Conservation (phyloP, 2,329 filamentous ascomycete species). For the Botrytis aclada region DNA sequence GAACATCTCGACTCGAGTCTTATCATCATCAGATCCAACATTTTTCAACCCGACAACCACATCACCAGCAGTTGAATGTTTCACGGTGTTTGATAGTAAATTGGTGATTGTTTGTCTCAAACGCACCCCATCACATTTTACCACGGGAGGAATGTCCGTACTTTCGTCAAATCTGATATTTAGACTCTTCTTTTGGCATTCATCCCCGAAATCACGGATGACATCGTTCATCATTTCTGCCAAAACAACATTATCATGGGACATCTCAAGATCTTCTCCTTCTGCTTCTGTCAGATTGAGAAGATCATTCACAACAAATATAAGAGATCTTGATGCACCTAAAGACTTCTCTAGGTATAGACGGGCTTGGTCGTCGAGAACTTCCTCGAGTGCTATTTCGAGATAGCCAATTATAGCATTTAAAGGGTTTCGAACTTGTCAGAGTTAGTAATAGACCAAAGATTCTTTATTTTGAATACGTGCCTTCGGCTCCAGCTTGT, state of each 20-base stretch:
- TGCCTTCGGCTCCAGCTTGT: constrained; percentile 19
- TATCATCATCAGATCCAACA: constrained; percentile 15
- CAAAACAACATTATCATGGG: constrained; percentile 77
- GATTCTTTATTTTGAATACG: not conserved
- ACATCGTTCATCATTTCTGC: constrained; percentile 69
- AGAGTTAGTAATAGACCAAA: constrained; percentile 36
- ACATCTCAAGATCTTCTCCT: constrained; percentile 73
- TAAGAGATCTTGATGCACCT: constrained; percentile 86
- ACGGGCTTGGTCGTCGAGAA: constrained; percentile 74
- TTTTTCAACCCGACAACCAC: constrained; percentile 24
- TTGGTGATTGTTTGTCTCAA: constrained; percentile 29
- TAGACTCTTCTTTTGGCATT: constrained; percentile 54
- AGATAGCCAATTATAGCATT: constrained; percentile 97
- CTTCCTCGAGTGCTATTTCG: constrained; percentile 82
- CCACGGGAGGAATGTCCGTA: constrained; percentile 21
- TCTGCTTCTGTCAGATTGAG: constrained; percentile 86
- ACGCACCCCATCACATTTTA: constrained; percentile 26
- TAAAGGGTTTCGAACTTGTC: constrained; percentile 84
- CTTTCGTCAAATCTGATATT: constrained; percentile 23
- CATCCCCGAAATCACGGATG: constrained; percentile 67
- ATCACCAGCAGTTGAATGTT: constrained; percentile 24
- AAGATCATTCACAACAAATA: constrained; percentile 91
- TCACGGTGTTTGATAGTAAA: constrained; percentile 28
- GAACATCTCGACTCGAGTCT: constrained; percentile 26
- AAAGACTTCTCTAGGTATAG: constrained; percentile 83